Base-by-base conservation (phyloP, 352 stramenopile genomes). In the Phytophthora hibernalis region DNA sequence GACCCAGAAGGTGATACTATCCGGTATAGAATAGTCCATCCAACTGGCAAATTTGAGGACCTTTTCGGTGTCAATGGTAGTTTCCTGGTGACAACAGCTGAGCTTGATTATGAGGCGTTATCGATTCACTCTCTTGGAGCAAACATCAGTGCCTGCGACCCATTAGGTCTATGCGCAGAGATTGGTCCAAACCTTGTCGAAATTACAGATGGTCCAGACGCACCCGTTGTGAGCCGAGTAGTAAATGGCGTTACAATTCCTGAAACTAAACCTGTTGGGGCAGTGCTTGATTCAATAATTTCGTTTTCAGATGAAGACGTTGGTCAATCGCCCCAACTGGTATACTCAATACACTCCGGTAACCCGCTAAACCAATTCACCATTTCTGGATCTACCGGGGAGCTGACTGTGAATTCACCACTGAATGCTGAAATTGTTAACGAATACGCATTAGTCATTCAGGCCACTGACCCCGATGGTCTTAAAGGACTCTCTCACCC, bases 241-340 rank as follows among this genome's bases (percentile, higher is more conserved):
- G 57, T 51, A 0, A 33, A 37, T 5, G 65, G 38, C n/a, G 52
- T 71, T 5, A 45, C 62, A 16, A 45, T 75, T 44, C 24, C 38
- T 37, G 68, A 75, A 68, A 55, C 15, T 0, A 22, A 28, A 28
- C 42, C 2, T 26, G 54, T 65, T 42, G 68, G 68, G 10, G 52
- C 40, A 12, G 12, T 52, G 0, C 11, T 90, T 3, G 76, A 68
- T n/a, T 33, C 35, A 21, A 63, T 60, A 0, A 62, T 83, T 18
- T 74, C 61, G 13, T 78, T 82, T 30, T 70, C 60, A 3, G 81
- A 90, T 40, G 66, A 88, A 76, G 81, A 88, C 15, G 48, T n/a
- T 30, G 75, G 71, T 1, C 76, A 90, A 57, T 76, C 72, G 18
- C 31, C 61, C 10, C 48, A 68, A 0, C 68, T 90, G 1, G 55